Conservation (phyloP, 1,139 yeast genomes). For the Pichia sp. region DNA sequence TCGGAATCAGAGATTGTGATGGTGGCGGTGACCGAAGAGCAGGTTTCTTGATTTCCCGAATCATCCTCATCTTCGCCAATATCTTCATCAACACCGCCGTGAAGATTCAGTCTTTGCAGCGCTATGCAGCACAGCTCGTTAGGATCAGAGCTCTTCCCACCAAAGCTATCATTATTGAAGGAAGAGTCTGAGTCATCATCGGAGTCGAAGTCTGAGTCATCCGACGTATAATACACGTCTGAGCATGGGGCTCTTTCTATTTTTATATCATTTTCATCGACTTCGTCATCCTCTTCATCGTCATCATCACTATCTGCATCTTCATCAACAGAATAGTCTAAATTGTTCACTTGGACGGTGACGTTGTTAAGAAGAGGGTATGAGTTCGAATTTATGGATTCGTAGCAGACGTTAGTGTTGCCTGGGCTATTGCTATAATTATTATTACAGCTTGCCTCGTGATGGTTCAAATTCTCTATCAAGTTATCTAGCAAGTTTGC, state of each 20-base stretch:
- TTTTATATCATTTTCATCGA: constrained; percentile 7
- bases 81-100: constrained; percentile 2
- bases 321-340: not conserved
- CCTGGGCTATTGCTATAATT: constrained; percentile 6
- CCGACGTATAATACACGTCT: constrained; percentile 18
- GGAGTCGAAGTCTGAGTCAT: constrained; percentile 22
- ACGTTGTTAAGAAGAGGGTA: constrained; percentile 13
- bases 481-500: constrained; percentile 70
- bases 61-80: not conserved
- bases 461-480: constrained; percentile 42
- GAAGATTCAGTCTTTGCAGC: constrained; percentile 9
- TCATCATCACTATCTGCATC: not conserved
- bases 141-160: constrained; percentile 28
- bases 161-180: constrained; percentile 14
- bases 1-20: not conserved
- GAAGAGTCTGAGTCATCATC: constrained; percentile 12
- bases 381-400: constrained; percentile 14
- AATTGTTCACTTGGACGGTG: constrained; percentile 8
- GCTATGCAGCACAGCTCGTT: constrained; percentile 8
- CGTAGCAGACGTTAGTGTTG: not conserved
- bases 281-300: constrained; percentile 10
- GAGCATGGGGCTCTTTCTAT: constrained; percentile 8
- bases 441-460: constrained; percentile 12
- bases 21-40: not conserved
- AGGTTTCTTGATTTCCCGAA: not conserved